phyloP scores from a whole-genome alignment of 768 basidiomycete genomes.

The Artomyces pyxidatus region DNA sequence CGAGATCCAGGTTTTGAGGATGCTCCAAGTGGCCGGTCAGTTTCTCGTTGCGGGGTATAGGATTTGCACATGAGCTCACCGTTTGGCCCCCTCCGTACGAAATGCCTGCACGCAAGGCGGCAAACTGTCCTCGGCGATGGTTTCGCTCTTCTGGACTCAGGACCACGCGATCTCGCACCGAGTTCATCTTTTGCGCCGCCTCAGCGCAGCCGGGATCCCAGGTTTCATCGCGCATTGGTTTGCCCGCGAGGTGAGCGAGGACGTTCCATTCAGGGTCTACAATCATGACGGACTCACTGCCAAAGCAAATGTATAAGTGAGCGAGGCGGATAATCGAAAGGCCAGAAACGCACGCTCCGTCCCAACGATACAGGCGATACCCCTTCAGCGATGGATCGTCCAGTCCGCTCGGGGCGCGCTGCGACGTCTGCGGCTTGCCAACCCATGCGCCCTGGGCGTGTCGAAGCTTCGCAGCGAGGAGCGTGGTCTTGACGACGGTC shows the following conservation, averaged over 20 bases:
- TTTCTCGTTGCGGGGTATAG: background rate
- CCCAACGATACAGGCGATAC: background rate
- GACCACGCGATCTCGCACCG: background rate
- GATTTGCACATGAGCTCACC: background rate
- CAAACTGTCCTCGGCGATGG: background rate
- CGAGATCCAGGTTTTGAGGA: background rate
- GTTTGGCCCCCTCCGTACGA: background rate
- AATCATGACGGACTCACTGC: background rate
- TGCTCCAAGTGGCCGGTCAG: background rate
- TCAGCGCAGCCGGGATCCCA: background rate
- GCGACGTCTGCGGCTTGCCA: background rate
- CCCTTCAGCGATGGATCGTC: background rate
- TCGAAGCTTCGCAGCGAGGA: background rate
- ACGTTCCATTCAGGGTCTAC: background rate
- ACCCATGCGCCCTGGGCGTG: background rate
- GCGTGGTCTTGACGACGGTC: background rate
- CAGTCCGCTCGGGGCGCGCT: background rate
- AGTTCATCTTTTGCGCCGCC: background rate
- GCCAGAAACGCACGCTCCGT: background rate
- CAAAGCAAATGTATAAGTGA: background rate
- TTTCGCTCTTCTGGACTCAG: background rate
- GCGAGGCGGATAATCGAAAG: background rate
- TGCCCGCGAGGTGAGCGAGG: background rate
- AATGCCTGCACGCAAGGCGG: background rate
- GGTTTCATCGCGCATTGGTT: background rate